These are phyloP conservation scores for Solanum ossicruentum DNA, from an alignment of 257 asterid genomes.

Conservation along the genomic window DNA sequence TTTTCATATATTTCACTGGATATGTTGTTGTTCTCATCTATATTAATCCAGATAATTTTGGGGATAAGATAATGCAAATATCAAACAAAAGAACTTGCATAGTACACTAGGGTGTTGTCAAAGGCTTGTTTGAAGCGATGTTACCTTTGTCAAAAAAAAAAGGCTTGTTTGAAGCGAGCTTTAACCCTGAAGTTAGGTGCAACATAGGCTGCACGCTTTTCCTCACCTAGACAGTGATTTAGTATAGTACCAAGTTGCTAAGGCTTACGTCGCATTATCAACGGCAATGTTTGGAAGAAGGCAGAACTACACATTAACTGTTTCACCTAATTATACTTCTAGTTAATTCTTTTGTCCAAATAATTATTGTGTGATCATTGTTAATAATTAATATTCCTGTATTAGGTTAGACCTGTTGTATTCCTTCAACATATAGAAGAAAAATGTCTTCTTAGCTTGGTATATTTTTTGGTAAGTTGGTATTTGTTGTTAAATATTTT, in stretches of 20 bases:
- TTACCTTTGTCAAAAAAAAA: background rate
- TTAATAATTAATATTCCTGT: background rate
- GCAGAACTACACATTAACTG: background rate
- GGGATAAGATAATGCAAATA: background rate
- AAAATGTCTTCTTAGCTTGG: background rate
- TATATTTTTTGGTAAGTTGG: background rate
- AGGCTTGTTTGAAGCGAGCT: background rate
- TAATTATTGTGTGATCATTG: background rate
- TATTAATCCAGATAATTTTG: background rate
- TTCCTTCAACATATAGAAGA: background rate
- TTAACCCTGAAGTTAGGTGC: background rate
- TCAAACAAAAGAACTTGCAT: background rate
- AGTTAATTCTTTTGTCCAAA: background rate
- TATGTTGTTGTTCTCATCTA: background rate
- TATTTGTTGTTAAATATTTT: background rate
- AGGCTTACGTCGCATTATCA: background rate
- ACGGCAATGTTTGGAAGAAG: background rate
- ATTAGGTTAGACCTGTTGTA: background rate
- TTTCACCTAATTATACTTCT: background rate
- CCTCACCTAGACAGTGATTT: background rate
- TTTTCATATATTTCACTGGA: background rate
- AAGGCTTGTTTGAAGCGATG: background rate
- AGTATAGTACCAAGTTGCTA: background rate
- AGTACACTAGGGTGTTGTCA: background rate
- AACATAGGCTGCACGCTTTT: background rate